Conservation (phyloP, 352 stramenopile species). For the Phytophthora litchii region DNA sequence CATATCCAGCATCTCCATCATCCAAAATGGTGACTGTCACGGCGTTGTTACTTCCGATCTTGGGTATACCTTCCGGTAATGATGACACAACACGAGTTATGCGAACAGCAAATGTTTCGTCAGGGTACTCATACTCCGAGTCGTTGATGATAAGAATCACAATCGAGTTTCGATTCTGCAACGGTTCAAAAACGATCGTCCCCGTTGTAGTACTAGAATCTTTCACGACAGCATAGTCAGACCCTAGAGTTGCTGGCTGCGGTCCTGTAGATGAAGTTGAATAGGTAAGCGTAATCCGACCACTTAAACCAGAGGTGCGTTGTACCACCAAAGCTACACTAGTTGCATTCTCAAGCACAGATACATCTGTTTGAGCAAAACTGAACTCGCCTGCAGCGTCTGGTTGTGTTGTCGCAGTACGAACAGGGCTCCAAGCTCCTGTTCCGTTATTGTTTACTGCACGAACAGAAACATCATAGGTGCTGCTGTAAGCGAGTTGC, state of each 20-base stretch:
- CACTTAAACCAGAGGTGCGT: constrained; percentile 55
- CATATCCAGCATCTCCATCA: constrained; percentile 61
- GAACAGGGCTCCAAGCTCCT: constrained; percentile 40
- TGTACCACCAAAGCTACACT: constrained; percentile 36
- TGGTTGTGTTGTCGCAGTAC: constrained; percentile 40
- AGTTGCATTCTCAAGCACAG: constrained; percentile 50
- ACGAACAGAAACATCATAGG: constrained; percentile 45
- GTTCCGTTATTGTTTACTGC: constrained; percentile 39
- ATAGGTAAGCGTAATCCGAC: constrained; percentile 44
- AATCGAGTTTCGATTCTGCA: constrained; percentile 34
- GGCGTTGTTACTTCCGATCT: constrained; percentile 42
- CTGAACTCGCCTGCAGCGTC: constrained; percentile 63
- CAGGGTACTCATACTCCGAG: constrained; percentile 37
- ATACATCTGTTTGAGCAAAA: constrained; percentile 28
- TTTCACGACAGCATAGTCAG: constrained; percentile 38
- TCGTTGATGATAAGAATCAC: constrained; percentile 55
- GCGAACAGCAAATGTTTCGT: constrained; percentile 50
- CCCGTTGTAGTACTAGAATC: constrained; percentile 19
- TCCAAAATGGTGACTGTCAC: constrained; percentile 58
- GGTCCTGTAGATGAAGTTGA: constrained; percentile 1
- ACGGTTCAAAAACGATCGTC: constrained; percentile 42
- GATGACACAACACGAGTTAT: constrained; percentile 27
- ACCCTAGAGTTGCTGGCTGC: constrained; percentile 35
- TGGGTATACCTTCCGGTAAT: constrained; percentile 19
- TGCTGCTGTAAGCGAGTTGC: constrained; percentile 38